These are phyloP conservation scores for Liriodendron chinense DNA, from an alignment of 164 flowering plant species.

Conservation along the genomic window DNA sequence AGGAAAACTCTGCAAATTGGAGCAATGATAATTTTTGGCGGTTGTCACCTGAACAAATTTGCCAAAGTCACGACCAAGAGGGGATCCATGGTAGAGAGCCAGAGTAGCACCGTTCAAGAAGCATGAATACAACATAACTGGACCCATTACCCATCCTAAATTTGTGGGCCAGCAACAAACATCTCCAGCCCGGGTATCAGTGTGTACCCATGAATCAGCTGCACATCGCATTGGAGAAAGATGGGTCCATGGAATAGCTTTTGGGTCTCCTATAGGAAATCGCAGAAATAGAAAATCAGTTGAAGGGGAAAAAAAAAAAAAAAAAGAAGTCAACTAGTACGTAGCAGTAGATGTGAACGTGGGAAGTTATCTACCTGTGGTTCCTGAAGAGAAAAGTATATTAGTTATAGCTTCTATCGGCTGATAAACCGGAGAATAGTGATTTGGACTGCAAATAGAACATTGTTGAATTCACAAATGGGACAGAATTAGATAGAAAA, in stretches of 20 bases:
- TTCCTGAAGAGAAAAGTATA: conserved; percentile 94
- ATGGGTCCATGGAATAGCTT: conserved; percentile 97
- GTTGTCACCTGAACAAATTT: conserved; percentile 80
- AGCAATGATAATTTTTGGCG: not conserved
- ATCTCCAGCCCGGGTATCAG: conserved; percentile 58
- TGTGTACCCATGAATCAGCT: conserved; percentile 72
- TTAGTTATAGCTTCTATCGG: conserved; percentile 56
- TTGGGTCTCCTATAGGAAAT: conserved; percentile 71
- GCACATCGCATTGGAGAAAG: conserved; percentile 71
- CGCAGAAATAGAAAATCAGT: not conserved
- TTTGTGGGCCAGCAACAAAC: conserved; percentile 87
- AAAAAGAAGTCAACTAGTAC: not conserved
- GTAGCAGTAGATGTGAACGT: not conserved
- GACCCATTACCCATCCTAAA: conserved; percentile 97
- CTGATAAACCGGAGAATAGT: conserved; percentile 59
- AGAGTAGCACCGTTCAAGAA: conserved; percentile 76
- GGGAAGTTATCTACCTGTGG: conserved; percentile 58
- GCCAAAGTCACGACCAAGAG: conserved; percentile 80
- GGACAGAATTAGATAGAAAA: not conserved
- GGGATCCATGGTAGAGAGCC: conserved; percentile 96
- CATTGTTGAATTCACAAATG: not conserved
- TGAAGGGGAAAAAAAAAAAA: not conserved
- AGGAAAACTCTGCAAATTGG: not conserved
- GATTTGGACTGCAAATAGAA: conserved; percentile 43
- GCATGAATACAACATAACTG: conserved; percentile 55